Base-by-base conservation (phyloP, 148 eudicot species). In the Cornus kousa region DNA sequence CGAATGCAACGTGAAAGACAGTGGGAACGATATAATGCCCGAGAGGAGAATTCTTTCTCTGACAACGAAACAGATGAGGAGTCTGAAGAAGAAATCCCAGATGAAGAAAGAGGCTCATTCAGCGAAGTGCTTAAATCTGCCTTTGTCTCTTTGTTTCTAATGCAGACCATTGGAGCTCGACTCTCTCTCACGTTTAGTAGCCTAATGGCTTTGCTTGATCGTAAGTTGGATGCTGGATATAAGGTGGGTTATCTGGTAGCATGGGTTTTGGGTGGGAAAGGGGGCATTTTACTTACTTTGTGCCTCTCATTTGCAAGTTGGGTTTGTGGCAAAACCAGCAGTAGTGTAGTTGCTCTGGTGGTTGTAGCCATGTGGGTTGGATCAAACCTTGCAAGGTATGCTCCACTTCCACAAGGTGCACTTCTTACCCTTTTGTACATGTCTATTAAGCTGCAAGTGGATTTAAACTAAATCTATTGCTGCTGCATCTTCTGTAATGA, bases 281-380 rank as follows among this genome's bases (percentile, higher is more conserved):
- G 80, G 3, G 98, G 98, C 1, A 76, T 93, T 83, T 75, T 93
- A 81, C 94, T 95, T 20, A 89, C 93, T 11, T 68, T 93, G 85
- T 91, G 90, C 87, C 92, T 93, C 67, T 85, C 92, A 12, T 85
- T 91, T 91, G 93, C 96, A 31, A 91, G 90, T 82, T 93, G 97
- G 98, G 92, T 87, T 78, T 91, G 84, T 83, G 98, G 97, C 46
- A 95, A 95, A 89, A 84, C 83, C 39, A 95, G 96, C 83, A 93
- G 97, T 53, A 86, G 96, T 75, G 39, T 81, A 50, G 97, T 95
- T 35, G 77, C 87, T 71, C 67, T 91, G 3, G 91, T 89, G 68
- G 87, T 91, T 70, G 82, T 87, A 32, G 92, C 93, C 22, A 83
- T 91, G 93, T 95, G 98, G 96, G 87, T 93, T 60, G 89, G 92